These are phyloP conservation scores for Saccharum hybrid DNA, from an alignment of 202 grass and related monocot genomes.

Conservation along the genomic window DNA sequence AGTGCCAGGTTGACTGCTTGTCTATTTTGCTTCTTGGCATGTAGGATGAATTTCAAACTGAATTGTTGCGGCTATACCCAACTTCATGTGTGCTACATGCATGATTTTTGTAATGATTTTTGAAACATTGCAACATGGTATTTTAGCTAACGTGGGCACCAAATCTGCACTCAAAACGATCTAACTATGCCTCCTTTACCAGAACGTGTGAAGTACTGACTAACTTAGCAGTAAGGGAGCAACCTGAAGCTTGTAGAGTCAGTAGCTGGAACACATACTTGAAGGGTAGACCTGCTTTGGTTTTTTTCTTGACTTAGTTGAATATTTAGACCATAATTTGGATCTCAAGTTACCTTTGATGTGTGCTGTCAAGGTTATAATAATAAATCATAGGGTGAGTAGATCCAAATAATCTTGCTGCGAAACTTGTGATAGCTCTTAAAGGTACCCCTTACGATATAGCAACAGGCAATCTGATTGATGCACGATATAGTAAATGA, in stretches of 20 bases:
- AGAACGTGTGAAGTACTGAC: not conserved
- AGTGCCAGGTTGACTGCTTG: slow-evolving; percentile 8
- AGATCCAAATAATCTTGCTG: too few species aligned
- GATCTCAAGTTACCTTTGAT: not conserved
- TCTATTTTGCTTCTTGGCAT: too few species aligned
- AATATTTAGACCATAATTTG: not conserved
- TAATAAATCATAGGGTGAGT: too few species aligned
- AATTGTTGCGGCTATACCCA: too few species aligned
- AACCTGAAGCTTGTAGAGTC: slow-evolving; percentile 13
- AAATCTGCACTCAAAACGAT: not conserved
- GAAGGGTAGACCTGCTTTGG: not conserved
- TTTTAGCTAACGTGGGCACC: not conserved
- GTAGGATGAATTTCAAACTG: too few species aligned
- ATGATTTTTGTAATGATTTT: not conserved
- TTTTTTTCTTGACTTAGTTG: not conserved
- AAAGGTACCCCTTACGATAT: too few species aligned
- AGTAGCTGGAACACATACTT: slow-evolving; percentile 2
- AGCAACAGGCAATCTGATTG: too few species aligned
- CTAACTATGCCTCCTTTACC: not conserved
- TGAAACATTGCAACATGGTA: not conserved
- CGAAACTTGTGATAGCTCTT: too few species aligned
- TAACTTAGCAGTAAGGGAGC: not conserved
- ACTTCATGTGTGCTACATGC: too few species aligned
- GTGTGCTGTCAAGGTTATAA: too few species aligned
- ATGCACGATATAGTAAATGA: too few species aligned